Percentiles rank a stretch among this genome's conserved stretches.
phyloP scores from a whole-genome alignment of 2,329 filamentous ascomycete species.

The Neofusicoccum kwambonambiense region DNA sequence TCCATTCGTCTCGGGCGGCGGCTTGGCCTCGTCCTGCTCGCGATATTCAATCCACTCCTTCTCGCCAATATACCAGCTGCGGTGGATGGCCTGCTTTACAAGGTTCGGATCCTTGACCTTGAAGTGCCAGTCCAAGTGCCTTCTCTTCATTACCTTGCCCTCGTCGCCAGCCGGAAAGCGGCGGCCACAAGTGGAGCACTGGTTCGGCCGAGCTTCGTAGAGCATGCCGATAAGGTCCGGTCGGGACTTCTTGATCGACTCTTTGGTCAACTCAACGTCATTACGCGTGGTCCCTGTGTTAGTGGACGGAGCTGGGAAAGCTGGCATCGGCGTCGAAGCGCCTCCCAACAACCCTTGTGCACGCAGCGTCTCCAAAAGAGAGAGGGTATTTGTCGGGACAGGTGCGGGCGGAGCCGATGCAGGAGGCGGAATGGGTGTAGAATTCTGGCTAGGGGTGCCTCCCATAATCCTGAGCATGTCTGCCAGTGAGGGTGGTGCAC shows the following conservation, averaged over 20 bases:
- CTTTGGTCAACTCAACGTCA: constrained; percentile 61
- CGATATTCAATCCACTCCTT: constrained; percentile 89
- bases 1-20: constrained; percentile 37
- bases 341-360: constrained; percentile 16
- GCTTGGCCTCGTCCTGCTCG: constrained; percentile 66
- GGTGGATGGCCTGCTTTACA: constrained; percentile 80
- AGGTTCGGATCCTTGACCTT: constrained; percentile 86
- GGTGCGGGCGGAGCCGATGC: constrained; percentile 9
- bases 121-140: constrained; percentile 98
- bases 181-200: constrained; percentile 87
- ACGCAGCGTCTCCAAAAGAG: constrained; percentile 12
- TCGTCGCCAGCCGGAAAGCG: constrained; percentile 76
- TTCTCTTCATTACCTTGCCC: constrained; percentile 80
- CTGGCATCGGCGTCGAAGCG: constrained; percentile 20
- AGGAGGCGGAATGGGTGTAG: constrained; percentile 13
- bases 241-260: constrained; percentile 75
- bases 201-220: constrained; percentile 79
- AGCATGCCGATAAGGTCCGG: constrained; percentile 71
- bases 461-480: constrained; percentile 14
- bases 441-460: constrained; percentile 12
- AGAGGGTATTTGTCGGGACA: neutral
- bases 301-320: constrained; percentile 23
- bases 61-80: constrained; percentile 94
- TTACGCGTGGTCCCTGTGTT: constrained; percentile 27
- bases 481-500: constrained; percentile 24